Evolutionary conservation across 768 basidiomycete species (phyloP), one percentile per base, ranked within the genome.

Genomic region (Boletus reticulatus): DNA sequence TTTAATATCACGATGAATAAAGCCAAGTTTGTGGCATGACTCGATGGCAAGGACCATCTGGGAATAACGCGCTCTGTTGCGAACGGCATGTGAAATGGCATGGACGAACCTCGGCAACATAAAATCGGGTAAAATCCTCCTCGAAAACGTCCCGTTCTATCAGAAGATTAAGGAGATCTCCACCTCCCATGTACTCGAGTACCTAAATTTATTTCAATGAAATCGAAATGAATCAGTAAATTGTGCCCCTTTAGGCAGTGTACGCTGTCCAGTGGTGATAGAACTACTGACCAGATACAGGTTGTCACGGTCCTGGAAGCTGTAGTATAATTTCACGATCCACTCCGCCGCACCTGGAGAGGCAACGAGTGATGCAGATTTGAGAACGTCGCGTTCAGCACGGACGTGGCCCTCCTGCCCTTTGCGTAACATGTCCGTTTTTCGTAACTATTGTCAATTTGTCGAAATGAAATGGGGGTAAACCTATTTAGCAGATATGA

Each of bases 1-100:
- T 73, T 97, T 95, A 75, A 98, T 95, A 76, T 99, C 96, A 58
- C 96, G 84, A 76, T 98, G 96, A 66, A 98, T 97, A 75, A 95
- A 98, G 11, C 95, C 95, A 64, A 91, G 86, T 70, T 87, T 88
- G 75, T 97, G 94, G 70, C 93, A 95, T 58, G 88, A 88, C 70
- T 95, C 89, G 58, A 98, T 87, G 31, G 93, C 92, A 19, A 98
- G 82, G 56, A 98, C 80, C 94, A 97, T 97, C 92, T 93, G 67
- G 67, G 52, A 52, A 63, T 67, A 72, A 61, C 43, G 64, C 69
- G 63, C 51, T 72, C 52, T 59, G 53, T 57, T 53, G 53, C 45
- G 53, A 56, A 59, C 59, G 50, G 52, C 46, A 61, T 54, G 56
- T 60, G 57, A 57, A 66, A 58, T 48, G 38, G 57, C 42, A 62